phyloP scores from a whole-genome alignment of 441 rosid genomes.

The Euphorbia celastroides region DNA sequence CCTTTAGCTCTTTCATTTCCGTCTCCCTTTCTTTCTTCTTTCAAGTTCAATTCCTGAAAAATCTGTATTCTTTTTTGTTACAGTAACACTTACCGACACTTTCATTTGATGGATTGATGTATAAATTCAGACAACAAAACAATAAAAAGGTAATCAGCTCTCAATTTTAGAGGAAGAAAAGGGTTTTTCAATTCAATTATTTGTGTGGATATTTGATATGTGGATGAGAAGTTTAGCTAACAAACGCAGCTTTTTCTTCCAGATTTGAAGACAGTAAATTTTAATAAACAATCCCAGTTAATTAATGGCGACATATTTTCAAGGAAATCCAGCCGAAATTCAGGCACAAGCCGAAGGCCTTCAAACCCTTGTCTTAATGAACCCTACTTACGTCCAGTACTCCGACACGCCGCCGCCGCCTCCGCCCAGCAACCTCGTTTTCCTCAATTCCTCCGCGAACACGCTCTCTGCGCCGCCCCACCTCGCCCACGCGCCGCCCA shows the following conservation, averaged over 20 bases:
- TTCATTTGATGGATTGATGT: conserved; percentile 29
- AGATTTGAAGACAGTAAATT: too few relatives aligned
- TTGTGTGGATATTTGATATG: conserved; percentile 5
- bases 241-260: conserved; percentile 25
- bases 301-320: conserved; percentile 80
- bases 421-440: conserved; percentile 44
- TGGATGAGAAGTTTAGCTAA: conserved; percentile 23
- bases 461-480: conserved; percentile 22
- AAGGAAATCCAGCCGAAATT: conserved; percentile 62
- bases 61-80: too few relatives aligned
- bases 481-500: conserved; percentile 46
- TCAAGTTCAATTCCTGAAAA: not conserved
- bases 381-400: conserved; percentile 82
- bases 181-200: too few relatives aligned
- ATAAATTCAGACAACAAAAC: not conserved
- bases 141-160: too few relatives aligned
- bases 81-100: not conserved
- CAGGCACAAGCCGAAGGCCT: conserved; percentile 58
- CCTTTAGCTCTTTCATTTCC: not conserved
- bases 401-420: conserved; percentile 38
- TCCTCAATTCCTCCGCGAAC: conserved; percentile 49
- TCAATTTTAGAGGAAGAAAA: not conserved
- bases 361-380: conserved; percentile 92
- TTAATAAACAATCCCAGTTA: too few relatives aligned
- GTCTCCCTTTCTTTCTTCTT: not conserved